Percentiles rank a stretch among this genome's conserved stretches.
phyloP scores from a whole-genome alignment of 495 filamentous ascomycete genomes.

The Neurospora sp. region DNA sequence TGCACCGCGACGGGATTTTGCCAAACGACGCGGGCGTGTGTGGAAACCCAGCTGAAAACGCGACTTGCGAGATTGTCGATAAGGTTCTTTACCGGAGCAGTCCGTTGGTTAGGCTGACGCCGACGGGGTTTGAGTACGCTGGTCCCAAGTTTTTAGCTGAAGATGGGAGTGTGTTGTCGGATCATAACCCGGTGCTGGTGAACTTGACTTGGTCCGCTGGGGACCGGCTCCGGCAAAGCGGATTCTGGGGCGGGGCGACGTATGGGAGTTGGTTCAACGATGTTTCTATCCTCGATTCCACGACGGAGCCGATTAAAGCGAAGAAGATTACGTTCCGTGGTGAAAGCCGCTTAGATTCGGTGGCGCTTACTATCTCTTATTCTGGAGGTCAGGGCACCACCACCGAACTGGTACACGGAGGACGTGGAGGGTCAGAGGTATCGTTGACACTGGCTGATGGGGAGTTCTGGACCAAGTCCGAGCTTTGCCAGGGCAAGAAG shows the following conservation, averaged over 20 bases:
- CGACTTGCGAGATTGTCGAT: constrained; percentile 51
- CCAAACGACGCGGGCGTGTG: constrained; percentile 37
- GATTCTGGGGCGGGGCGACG: constrained; percentile 38
- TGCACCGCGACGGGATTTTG: constrained; percentile 31
- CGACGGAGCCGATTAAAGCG: constrained; percentile 21
- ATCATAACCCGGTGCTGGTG: constrained; percentile 49
- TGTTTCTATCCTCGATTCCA: constrained; percentile 21
- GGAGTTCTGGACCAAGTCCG: constrained; percentile 40
- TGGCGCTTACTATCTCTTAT: constrained; percentile 35
- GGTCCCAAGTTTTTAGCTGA: constrained; percentile 39
- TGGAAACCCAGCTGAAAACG: constrained; percentile 35
- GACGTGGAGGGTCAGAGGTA: constrained; percentile 37
- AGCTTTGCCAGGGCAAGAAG: constrained; percentile 44
- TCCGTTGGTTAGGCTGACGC: constrained; percentile 31
- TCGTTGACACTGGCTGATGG: constrained; percentile 32
- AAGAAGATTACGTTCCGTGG: constrained; percentile 37
- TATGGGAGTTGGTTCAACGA: constrained; percentile 50
- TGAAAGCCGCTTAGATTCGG: constrained; percentile 37
- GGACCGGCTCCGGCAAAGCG: constrained; percentile 30
- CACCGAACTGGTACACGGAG: constrained; percentile 41
- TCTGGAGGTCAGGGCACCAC: constrained; percentile 21
- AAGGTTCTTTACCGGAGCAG: constrained; percentile 50
- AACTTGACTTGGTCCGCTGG: constrained; percentile 42
- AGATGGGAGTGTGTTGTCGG: constrained; percentile 43
- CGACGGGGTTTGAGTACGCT: constrained; percentile 39